Conservation (phyloP, 345 rosid species). For the Lumnitzera littorea region DNA sequence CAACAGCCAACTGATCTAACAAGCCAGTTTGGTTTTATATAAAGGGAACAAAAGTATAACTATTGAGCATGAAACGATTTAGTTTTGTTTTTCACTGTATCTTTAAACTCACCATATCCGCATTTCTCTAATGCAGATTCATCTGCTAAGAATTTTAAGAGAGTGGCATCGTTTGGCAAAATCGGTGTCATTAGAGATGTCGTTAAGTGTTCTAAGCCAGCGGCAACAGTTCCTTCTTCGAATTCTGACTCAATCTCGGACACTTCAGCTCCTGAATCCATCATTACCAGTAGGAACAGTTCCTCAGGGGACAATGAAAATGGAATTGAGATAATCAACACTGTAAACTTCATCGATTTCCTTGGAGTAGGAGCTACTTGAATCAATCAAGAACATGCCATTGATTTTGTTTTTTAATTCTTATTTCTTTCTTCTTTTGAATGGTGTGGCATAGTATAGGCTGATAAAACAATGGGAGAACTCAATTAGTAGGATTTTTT, state of each 20-base stretch:
- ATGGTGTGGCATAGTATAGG: too few relatives aligned
- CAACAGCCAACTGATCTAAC: too few relatives aligned
- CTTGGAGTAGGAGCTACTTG: conserved; percentile 52
- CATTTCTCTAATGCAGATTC: conserved; percentile 15
- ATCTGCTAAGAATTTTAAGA: not conserved
- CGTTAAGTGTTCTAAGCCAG: too few relatives aligned
- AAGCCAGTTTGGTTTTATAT: too few relatives aligned
- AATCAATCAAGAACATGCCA: not conserved
- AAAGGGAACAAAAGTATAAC: too few relatives aligned
- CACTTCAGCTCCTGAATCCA: conserved; percentile 37
- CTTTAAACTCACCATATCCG: not conserved
- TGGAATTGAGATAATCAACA: conserved; percentile 17
- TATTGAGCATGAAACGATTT: not conserved
- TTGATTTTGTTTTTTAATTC: too few relatives aligned
- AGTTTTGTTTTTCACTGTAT: not conserved
- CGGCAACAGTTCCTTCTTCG: conserved; percentile 18
- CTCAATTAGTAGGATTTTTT: too few relatives aligned
- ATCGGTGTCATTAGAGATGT: not conserved
- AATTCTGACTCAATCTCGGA: conserved; percentile 56
- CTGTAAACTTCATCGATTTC: conserved; percentile 46
- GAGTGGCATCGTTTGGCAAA: not conserved
- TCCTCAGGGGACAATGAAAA: conserved; percentile 13
- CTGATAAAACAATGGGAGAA: too few relatives aligned
- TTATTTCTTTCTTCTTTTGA: too few relatives aligned
- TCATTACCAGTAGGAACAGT: conserved; percentile 14